Base-by-base conservation (phyloP, 495 filamentous ascomycete species). In the Elaphomyces granulatus region DNA sequence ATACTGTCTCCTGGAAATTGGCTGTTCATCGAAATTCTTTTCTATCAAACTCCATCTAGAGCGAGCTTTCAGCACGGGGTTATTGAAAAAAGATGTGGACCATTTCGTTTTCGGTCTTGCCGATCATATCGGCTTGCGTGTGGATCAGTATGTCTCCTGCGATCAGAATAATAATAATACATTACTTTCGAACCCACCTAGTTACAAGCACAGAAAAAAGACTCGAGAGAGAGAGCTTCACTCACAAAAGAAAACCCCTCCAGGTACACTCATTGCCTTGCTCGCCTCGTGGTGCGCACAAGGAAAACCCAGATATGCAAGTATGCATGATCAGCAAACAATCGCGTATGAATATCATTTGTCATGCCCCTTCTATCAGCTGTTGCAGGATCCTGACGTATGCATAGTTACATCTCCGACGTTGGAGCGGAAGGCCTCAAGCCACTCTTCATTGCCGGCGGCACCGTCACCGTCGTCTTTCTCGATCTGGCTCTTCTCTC, bases 361-460 rank as follows among this genome's bases (percentile, higher is more conserved):
- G 42, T 44, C 36, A 10, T 18, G 28, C 3, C 35, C 19, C 32
- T 16, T 21, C 23, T 38, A 14, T 16, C 9, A 8, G 20, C 45
- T 4, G 34, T 37, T 15, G 34, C 42, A 45, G 34, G 15, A 21
- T 23, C 36, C 8, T 15, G 19, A 21, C 32, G 16, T 3, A 32
- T 17, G 9, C 12, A 17, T 45, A 66, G 60, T 26, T 70, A 63
- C 54, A 83, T 86, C 47, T 81, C 77, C n/a, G 86, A 95, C 58
- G 67, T 94, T 19, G 90, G 86, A 44, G 80, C 80, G 0, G 53
- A 65, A 18, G 61, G 64, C 0, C 63, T 94, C 2, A 85, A 94
- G 45, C 90, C 90, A 0, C 66, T 96, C 1, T 98, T 98, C 66
- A 75, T 98, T 42, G 66, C 77, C 8, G 86, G 86, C 40, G 79